Percentiles rank a stretch among this genome's conserved stretches.
Evolutionary conservation across 1,139 yeast species (phyloP).

Genomic region (Hansenula lynferdii): DNA sequence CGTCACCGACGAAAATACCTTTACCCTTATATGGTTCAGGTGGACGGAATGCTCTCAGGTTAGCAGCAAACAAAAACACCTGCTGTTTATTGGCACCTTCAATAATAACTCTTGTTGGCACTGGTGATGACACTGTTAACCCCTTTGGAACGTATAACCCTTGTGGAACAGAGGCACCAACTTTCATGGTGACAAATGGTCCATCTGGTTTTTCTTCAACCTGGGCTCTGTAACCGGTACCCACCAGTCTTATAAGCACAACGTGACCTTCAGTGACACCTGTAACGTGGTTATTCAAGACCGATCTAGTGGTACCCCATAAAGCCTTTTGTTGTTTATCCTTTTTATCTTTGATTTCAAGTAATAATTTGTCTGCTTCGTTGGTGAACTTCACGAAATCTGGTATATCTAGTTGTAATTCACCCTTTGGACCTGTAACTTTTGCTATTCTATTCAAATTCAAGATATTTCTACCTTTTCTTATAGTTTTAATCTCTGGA

Average conservation of each 20-base stretch:
- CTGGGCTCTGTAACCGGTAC: slow-evolving; percentile 93
- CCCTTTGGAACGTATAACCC: slow-evolving; percentile 69
- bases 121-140: slow-evolving; percentile 68
- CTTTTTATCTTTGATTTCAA: slow-evolving; percentile 52
- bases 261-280: slow-evolving; percentile 95
- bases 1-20: slow-evolving; percentile 90
- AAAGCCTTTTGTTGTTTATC: slow-evolving; percentile 73
- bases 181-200: slow-evolving; percentile 67
- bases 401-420: slow-evolving; percentile 60
- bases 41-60: slow-evolving; percentile 78
- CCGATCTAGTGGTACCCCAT: slow-evolving; percentile 94
- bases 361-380: slow-evolving; percentile 38
- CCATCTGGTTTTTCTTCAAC: slow-evolving; percentile 45
- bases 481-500: slow-evolving; percentile 46
- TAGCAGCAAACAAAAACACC: slow-evolving; percentile 85
- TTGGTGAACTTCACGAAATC: slow-evolving; percentile 52
- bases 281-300: slow-evolving; percentile 67
- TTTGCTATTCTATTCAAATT: slow-evolving; percentile 56
- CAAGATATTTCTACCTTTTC: slow-evolving; percentile 63
- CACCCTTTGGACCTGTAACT: slow-evolving; percentile 82
- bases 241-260: slow-evolving; percentile 83
- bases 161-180: slow-evolving; percentile 78
- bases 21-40: slow-evolving; percentile 99
- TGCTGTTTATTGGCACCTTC: slow-evolving; percentile 89
- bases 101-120: slow-evolving; percentile 81